Percentiles rank a stretch among this genome's conserved stretches.
These are phyloP conservation scores for Pleurotus djamor DNA, from an alignment of 768 basidiomycete genomes.

Conservation along the genomic window DNA sequence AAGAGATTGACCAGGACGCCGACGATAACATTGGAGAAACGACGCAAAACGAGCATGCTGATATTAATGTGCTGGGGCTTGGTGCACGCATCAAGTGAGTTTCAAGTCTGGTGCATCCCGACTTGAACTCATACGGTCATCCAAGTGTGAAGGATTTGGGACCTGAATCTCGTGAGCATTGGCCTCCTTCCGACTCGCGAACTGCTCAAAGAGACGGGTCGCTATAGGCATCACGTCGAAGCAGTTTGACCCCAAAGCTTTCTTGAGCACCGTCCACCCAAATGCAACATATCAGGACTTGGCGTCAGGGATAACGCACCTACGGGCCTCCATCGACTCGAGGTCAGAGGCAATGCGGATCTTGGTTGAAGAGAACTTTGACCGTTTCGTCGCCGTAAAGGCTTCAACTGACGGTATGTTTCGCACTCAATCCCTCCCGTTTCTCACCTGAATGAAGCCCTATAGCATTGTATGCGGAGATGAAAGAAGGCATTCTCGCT, in stretches of 20 bases:
- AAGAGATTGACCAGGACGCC: constrained; percentile 83
- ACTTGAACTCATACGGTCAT: constrained; percentile 9
- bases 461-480: constrained; percentile 73
- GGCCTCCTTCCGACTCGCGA: not conserved
- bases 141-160: constrained; percentile 65
- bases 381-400: constrained; percentile 96
- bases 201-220: too few relatives aligned
- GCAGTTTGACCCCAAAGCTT: constrained; percentile 93
- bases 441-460: too few relatives aligned
- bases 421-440: not conserved
- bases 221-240: constrained; percentile 77
- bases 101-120: not conserved
- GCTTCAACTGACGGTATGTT: constrained; percentile 87
- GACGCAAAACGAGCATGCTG: constrained; percentile 50
- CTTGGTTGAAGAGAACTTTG: constrained; percentile 97
- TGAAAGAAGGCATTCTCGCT: constrained; percentile 85
- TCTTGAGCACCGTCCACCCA: constrained; percentile 89
- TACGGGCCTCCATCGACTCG: constrained; percentile 80
- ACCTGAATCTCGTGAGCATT: constrained; percentile 69
- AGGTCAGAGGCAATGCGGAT: constrained; percentile 93
- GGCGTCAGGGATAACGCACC: constrained; percentile 67
- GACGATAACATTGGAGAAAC: constrained; percentile 73
- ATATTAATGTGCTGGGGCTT: constrained; percentile 79
- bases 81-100: constrained; percentile 62
- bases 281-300: constrained; percentile 95